Percentiles rank a stretch among this genome's conserved stretches.
phyloP scores from a whole-genome alignment of 805 yeast species.

The Ogataea thermomethanolica region DNA sequence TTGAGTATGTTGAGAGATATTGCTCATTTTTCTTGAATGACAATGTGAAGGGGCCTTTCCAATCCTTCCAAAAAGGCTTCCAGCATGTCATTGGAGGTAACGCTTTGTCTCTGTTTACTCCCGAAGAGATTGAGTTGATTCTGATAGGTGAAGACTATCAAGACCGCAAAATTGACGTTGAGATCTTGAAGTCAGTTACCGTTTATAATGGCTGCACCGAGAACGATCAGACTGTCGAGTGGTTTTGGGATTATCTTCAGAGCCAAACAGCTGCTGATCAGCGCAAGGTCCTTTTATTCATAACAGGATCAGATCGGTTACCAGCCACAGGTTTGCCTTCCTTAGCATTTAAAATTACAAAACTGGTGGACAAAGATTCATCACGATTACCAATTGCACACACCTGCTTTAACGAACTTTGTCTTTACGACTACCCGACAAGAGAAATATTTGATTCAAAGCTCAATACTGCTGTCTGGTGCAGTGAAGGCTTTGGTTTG shows the following conservation, averaged over 20 bases:
- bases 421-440: conserved; percentile 62
- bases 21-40: conserved; percentile 56
- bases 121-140: conserved; percentile 76
- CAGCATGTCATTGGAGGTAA: conserved; percentile 73
- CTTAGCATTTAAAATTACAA: conserved; percentile 67
- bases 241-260: conserved; percentile 89
- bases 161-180: conserved; percentile 55
- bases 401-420: conserved; percentile 90
- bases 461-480: conserved; percentile 65
- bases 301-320: conserved; percentile 87
- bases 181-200: conserved; percentile 65
- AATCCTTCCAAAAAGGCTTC: conserved; percentile 68
- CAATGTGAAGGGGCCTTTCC: conserved; percentile 50
- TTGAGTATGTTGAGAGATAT: conserved; percentile 60
- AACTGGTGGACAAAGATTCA: conserved; percentile 24
- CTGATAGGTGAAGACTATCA: conserved; percentile 67
- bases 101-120: conserved; percentile 73
- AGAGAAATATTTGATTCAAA: conserved; percentile 54
- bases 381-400: conserved; percentile 78
- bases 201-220: conserved; percentile 64
- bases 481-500: conserved; percentile 81
- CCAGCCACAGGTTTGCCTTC: conserved; percentile 91
- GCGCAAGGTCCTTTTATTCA: conserved; percentile 63
- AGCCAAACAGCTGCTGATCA: conserved; percentile 45
- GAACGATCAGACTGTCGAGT: conserved; percentile 42